Evolutionary conservation across 495 filamentous ascomycete species (phyloP).

Genomic region (Aspergillus asperescens): DNA sequence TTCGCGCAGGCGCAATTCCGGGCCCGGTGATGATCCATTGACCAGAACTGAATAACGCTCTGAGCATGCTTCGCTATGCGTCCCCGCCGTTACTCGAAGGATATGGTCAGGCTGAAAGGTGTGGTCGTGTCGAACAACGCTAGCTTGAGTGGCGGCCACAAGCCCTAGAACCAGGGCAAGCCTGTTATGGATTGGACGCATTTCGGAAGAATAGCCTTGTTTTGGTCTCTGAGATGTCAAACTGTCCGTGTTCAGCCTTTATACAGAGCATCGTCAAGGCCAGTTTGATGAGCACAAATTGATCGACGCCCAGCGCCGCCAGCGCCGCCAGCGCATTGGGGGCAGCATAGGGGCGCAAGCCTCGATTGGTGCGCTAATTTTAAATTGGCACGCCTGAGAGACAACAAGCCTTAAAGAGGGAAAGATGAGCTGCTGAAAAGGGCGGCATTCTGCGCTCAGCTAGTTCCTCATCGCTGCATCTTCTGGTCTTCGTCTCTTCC

Average conservation of each 20-base stretch:
- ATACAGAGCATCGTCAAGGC: background rate
- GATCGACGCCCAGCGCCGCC: background rate
- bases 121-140: background rate
- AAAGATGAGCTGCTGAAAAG: too few relatives aligned
- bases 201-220: background rate
- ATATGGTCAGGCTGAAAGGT: slow-evolving; percentile 8
- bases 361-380: background rate
- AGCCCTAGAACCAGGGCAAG: background rate
- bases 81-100: background rate
- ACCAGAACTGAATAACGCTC: slow-evolving; percentile 1
- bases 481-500: too few relatives aligned
- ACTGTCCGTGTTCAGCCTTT: background rate
- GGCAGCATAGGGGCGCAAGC: too few relatives aligned
- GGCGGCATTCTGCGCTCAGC: background rate
- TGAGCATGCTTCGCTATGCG: background rate
- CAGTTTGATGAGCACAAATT: background rate
- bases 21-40: slow-evolving; percentile 3
- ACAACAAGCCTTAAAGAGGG: too few relatives aligned
- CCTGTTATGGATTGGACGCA: background rate
- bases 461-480: too few relatives aligned
- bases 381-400: background rate
- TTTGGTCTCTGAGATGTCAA: too few relatives aligned
- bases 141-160: background rate
- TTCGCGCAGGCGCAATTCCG: slow-evolving; percentile 8
- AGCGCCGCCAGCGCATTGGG: too few relatives aligned